Percentiles rank a stretch among this genome's conserved stretches.
phyloP scores from a whole-genome alignment of 768 basidiomycete species.

The Coprinopsis cinerea region DNA sequence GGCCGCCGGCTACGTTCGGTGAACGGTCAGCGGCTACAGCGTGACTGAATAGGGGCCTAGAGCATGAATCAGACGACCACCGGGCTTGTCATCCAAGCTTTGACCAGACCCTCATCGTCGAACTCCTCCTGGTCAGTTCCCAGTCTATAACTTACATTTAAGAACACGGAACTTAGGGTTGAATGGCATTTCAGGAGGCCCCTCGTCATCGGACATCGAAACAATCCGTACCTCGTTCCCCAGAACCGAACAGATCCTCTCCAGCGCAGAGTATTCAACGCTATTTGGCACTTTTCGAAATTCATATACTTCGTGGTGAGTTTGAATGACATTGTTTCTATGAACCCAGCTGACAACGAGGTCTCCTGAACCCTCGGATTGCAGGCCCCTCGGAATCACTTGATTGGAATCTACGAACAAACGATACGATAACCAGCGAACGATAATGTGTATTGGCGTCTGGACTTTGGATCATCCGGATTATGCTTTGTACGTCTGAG shows the following conservation, averaged over 20 bases:
- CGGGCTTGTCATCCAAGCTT: background rate
- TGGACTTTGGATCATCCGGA: conserved; percentile 73
- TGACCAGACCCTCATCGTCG: background rate
- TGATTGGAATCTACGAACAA: background rate
- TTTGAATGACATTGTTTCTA: background rate
- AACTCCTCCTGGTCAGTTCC: background rate
- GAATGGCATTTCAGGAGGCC: background rate
- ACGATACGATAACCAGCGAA: background rate
- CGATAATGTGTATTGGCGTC: conserved; percentile 68
- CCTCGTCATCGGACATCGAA: too few species aligned
- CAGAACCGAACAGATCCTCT: background rate
- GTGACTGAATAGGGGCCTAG: background rate
- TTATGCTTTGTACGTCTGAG: conserved; percentile 69
- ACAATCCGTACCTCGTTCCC: too few species aligned
- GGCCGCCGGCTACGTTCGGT: background rate
- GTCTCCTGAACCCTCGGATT: background rate
- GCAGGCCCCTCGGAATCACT: background rate
- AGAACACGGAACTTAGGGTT: background rate
- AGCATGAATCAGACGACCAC: background rate
- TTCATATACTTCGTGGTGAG: background rate
- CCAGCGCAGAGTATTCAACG: background rate
- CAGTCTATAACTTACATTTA: background rate
- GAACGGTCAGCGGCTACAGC: background rate
- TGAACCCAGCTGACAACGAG: background rate
- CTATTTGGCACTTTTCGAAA: background rate